Conservation (phyloP, 352 stramenopile genomes). For the Globisporangium paddicum region DNA sequence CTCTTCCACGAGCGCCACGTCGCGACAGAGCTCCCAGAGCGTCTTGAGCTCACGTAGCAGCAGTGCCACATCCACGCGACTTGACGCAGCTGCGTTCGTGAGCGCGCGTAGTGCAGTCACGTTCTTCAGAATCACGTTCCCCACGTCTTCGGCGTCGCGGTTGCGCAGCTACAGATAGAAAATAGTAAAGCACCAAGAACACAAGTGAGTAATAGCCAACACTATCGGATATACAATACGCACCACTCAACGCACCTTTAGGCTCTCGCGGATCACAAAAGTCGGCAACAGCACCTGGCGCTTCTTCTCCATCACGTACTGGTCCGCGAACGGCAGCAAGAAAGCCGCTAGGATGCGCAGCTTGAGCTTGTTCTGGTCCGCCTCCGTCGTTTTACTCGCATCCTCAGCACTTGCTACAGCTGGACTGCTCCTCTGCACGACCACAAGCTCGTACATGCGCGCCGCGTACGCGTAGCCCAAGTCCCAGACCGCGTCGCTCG, state of each 20-base stretch:
- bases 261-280: constrained; percentile 53
- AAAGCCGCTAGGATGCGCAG: constrained; percentile 51
- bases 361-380: constrained; percentile 40
- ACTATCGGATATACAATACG: neutral
- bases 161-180: constrained; percentile 33
- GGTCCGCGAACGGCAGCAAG: constrained; percentile 45
- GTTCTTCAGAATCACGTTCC: constrained; percentile 40
- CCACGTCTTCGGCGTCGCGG: constrained; percentile 63
- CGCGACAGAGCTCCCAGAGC: constrained; percentile 53
- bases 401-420: constrained; percentile 9
- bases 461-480: constrained; percentile 34
- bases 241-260: constrained; percentile 33
- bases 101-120: constrained; percentile 28
- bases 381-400: constrained; percentile 27
- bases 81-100: constrained; percentile 18
- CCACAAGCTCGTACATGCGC: constrained; percentile 31
- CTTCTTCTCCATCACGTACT: constrained; percentile 53
- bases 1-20: constrained; percentile 51
- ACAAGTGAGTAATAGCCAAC: too few species aligned
- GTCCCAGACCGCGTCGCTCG: constrained; percentile 24
- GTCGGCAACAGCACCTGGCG: constrained; percentile 35
- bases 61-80: constrained; percentile 46
- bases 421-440: neutral
- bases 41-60: constrained; percentile 53
- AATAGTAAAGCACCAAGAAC: too few species aligned